Base-by-base conservation (phyloP, 768 basidiomycete species). In the Rhodocollybia butyracea region DNA sequence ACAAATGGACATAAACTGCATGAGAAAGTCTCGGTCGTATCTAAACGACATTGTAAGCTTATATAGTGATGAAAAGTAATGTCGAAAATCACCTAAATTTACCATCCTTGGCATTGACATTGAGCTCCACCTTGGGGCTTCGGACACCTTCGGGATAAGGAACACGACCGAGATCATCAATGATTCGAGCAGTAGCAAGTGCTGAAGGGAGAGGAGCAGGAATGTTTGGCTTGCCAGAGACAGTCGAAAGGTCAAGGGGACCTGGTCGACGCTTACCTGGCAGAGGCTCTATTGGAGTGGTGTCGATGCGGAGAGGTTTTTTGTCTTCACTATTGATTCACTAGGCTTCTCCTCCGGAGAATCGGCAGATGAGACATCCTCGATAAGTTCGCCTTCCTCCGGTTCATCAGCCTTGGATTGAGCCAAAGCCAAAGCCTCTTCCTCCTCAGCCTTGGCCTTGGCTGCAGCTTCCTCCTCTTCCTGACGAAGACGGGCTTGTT, bases 1-100 rank as follows among this genome's bases (percentile, higher is more conserved):
- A 79, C 97, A 99, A 57, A 96, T 73, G 22, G 75, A 72, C 91
- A 97, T 94, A 76, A 99, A 99, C 68, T 99, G 96, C 57, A 99
- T 73, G 24, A 99, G 81, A 84, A 99, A 99, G 19, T 95, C 93
- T 32, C 95, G 93, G 69, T 98, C 94, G 68, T 99, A 99, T 64
- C 96, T 93, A 58, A 22, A 32, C 46, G 24, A 54, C 13, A 29
- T 26, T 39, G 19, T 26, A 26, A 34, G 47, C 19, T 21, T 11
- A 54, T 3, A 38, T 39, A 34, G 30, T 17, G 26, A 46, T 8
- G 30, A 59, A 50, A 57, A 54, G 29, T 22, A 42, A 27, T 22
- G 36, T 26, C 1, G 32, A 5, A 21, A 22, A 41, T 45, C 31
- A 91, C 91, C 87, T 83, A 77, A 93, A 96, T 71, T 93, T 95